Conservation (phyloP, 23 red algal species). For the Chondrus crispus region DNA sequence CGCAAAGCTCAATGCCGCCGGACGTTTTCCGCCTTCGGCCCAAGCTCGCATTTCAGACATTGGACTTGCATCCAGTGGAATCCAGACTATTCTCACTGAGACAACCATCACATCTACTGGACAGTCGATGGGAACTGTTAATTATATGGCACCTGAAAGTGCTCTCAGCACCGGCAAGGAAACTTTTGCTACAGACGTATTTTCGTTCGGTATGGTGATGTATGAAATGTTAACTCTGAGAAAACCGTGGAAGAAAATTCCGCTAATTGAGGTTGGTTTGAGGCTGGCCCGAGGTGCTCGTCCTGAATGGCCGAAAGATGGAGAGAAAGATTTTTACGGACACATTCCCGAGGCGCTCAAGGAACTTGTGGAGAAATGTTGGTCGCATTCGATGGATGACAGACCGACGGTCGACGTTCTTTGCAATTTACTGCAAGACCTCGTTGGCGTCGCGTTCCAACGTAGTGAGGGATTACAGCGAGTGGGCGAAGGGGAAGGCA, state of each 20-base stretch:
- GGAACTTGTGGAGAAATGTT: constrained; percentile 32
- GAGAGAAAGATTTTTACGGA: constrained; percentile 12
- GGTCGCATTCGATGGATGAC: constrained; percentile 4
- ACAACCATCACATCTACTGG: constrained; percentile 22
- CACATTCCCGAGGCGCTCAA: constrained; percentile 7
- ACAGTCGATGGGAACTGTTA: constrained; percentile 59
- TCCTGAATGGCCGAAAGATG: constrained; percentile 32
- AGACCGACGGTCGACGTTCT: constrained; percentile 43
- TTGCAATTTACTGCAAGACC: constrained; percentile 7
- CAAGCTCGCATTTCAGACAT: constrained; percentile 55
- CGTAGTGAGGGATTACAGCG: too few species aligned
- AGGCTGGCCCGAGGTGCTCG: background rate
- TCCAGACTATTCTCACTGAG: constrained; percentile 9
- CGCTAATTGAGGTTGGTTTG: background rate
- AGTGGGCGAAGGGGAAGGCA: too few species aligned
- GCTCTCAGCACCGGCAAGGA: constrained; percentile 21
- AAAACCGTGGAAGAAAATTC: constrained; percentile 26
- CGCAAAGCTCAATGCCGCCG: background rate
- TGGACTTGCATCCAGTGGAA: constrained; percentile 13
- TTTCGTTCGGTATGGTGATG: constrained; percentile 81
- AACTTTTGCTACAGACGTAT: constrained; percentile 58
- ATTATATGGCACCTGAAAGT: constrained; percentile 77
- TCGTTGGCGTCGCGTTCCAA: too few species aligned
- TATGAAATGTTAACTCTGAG: constrained; percentile 84
- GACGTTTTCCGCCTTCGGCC: background rate